Base-by-base conservation (phyloP, 2,329 filamentous ascomycete genomes). In the Sporothrix curviconia region DNA sequence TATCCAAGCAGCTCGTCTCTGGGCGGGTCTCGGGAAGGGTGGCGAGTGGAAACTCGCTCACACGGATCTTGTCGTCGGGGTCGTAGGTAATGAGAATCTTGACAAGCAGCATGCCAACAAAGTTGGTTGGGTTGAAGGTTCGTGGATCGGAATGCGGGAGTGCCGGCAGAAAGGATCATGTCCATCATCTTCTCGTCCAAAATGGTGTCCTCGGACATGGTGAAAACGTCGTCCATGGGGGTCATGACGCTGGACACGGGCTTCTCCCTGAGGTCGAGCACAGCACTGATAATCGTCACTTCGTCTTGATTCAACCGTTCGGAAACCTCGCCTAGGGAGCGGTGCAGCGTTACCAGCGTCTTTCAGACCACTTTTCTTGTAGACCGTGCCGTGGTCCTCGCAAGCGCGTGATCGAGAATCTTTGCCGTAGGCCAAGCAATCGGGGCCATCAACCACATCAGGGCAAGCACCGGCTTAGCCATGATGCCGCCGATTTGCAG, bases 11-110 rank as follows among this genome's bases (percentile, higher is more conserved):
- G 74, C 92, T 96, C 0, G 94, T 99, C 69, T 96, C 90, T 0
- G 94, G 90, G 9, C 90, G 84, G 0, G 94, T 99, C 71, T 99
- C 94, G 1, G 95, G 94, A 7, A 99, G 82, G 0, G 94, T 96
- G 14, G 94, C 94, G 52, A 99, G 78, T 7, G 91, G 86, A 68
- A 99, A 96, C 61, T 97, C 92, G 60, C 87, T 82, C 36, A 99
- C 94, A 19, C 84, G 84, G 67, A 88, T 89, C 67, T 82, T 83
- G 68, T 99, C 94, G 71, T 99, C 94, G 0, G 94, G 94, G 64
- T 99, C 94, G 70, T 99, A 99, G 0, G 94, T 97, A 67, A 99
- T 99, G 60, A 99, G 82, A 68, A 97, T 97, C 77, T 99, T 99
- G 70, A 99, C 94, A 9, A 99, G 77, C 7, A 99, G 82, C 92